Conservation (phyloP, 495 filamentous ascomycete genomes). For the Evernia prunastri region DNA sequence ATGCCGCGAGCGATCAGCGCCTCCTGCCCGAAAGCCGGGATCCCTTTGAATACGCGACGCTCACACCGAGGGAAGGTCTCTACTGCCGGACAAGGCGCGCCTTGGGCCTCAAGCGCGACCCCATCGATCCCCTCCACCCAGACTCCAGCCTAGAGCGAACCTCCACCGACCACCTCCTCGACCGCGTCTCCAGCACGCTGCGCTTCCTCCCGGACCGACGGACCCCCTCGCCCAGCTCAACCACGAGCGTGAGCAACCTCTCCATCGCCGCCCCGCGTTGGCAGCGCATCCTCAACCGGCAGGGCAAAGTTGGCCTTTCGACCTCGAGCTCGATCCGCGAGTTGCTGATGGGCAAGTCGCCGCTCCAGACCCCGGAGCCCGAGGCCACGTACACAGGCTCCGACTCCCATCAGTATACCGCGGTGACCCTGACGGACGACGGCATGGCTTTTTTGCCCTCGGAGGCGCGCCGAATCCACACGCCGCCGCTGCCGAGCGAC, state of each 20-base stretch:
- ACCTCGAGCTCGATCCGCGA: constrained; percentile 24
- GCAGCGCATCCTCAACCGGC: constrained; percentile 9
- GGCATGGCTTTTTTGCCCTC: constrained; percentile 26
- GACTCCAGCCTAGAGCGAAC: background rate
- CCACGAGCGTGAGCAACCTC: constrained; percentile 16
- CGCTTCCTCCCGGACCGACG: constrained; percentile 7
- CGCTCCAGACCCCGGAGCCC: constrained; percentile 18
- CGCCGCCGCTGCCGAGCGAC: constrained; percentile 39
- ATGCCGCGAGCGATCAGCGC: constrained; percentile 5
- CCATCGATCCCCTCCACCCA: background rate
- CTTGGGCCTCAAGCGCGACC: constrained; percentile 18
- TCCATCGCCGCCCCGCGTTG: constrained; percentile 23
- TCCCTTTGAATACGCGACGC: background rate
- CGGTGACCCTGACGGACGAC: constrained; percentile 17
- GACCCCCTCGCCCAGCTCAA: constrained; percentile 4
- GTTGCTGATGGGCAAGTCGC: constrained; percentile 20
- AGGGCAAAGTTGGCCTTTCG: constrained; percentile 9
- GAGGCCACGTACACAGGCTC: constrained; percentile 22
- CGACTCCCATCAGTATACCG: constrained; percentile 19
- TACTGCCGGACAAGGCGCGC: constrained; percentile 24
- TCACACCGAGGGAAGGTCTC: constrained; percentile 22
- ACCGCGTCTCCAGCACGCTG: constrained; percentile 20
- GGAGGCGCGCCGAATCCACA: constrained; percentile 26
- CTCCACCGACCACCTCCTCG: constrained; percentile 15
- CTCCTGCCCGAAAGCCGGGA: background rate